Evolutionary conservation across 305 asterid species (phyloP).

Genomic region (Fraxinus angustifolia): DNA sequence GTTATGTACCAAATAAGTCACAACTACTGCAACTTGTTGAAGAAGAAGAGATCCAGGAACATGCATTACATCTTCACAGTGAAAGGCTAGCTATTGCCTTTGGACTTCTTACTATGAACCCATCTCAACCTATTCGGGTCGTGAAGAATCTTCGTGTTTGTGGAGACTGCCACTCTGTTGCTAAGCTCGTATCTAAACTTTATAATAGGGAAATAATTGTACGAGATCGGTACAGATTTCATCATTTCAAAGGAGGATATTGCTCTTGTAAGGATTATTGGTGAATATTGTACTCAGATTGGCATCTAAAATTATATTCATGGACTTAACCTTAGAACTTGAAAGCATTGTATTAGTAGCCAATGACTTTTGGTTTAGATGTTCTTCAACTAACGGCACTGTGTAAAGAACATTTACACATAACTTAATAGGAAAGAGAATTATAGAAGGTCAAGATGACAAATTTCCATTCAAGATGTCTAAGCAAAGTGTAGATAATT

Average conservation of each 20-base stretch:
- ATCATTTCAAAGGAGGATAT: constrained; percentile 46
- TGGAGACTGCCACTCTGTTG: constrained; percentile 51
- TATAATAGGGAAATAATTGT: constrained; percentile 49
- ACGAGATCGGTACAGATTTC: constrained; percentile 55
- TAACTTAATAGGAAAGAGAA: not conserved
- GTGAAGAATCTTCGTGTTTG: constrained; percentile 66
- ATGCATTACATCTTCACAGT: constrained; percentile 62
- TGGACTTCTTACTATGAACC: constrained; percentile 20
- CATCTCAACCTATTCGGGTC: constrained; percentile 56
- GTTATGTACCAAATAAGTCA: constrained; percentile 53
- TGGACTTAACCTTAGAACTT: not conserved
- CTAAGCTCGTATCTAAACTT: constrained; percentile 48
- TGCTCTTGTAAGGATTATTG: constrained; percentile 61
- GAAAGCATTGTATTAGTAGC: not conserved
- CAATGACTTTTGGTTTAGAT: not conserved
- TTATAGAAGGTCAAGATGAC: not conserved
- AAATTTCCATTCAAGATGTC: not conserved
- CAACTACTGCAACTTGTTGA: constrained; percentile 63
- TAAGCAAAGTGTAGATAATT: not conserved
- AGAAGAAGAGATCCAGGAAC: constrained; percentile 68
- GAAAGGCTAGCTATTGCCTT: constrained; percentile 56
- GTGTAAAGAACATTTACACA: not conserved
- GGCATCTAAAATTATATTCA: not conserved
- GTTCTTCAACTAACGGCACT: not conserved
- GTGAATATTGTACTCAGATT: constrained; percentile 25